Evolutionary conservation across 2,329 filamentous ascomycete species (phyloP).

Genomic region (Aureobasidium pullulans): DNA sequence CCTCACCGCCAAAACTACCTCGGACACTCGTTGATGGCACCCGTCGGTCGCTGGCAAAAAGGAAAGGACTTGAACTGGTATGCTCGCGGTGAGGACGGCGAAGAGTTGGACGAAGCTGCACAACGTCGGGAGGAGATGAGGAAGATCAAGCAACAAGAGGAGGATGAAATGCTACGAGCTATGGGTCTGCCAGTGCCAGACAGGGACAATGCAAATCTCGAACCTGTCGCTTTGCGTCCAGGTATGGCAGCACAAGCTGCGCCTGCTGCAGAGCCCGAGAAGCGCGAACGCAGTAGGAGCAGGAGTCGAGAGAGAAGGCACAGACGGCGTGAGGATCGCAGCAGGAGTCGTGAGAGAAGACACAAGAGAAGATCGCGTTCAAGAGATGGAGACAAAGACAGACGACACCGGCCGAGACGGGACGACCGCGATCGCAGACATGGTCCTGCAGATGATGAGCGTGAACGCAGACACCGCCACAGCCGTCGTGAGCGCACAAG

Average conservation of each 20-base stretch:
- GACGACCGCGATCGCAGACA: conserved; percentile 12
- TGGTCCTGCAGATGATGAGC: not conserved
- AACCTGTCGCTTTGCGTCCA: conserved; percentile 23
- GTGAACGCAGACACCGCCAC: conserved; percentile 10
- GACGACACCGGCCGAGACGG: conserved; percentile 20
- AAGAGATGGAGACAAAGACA: conserved; percentile 16
- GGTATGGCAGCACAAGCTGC: conserved; percentile 22
- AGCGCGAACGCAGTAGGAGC: conserved; percentile 29
- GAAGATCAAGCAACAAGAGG: conserved; percentile 79
- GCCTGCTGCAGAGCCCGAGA: conserved; percentile 3
- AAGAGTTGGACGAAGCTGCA: conserved; percentile 44
- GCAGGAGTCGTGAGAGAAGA: conserved; percentile 16
- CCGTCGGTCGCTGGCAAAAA: conserved; percentile 87
- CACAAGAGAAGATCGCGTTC: conserved; percentile 16
- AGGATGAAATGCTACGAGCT: conserved; percentile 79
- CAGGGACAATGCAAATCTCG: conserved; percentile 39
- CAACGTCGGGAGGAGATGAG: conserved; percentile 63
- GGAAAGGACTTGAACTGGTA: conserved; percentile 63
- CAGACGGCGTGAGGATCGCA: conserved; percentile 12
- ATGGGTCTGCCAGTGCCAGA: conserved; percentile 63
- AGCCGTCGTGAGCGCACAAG: conserved; percentile 11
- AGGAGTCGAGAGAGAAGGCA: conserved; percentile 14
- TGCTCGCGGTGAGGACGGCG: conserved; percentile 45
- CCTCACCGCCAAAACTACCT: conserved; percentile 84
- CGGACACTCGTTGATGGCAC: conserved; percentile 81